Evolutionary conservation across 129 eudicot genomes (phyloP), one percentile per base, ranked within the genome.

Genomic region (Chrysanthemum seticuspe): DNA sequence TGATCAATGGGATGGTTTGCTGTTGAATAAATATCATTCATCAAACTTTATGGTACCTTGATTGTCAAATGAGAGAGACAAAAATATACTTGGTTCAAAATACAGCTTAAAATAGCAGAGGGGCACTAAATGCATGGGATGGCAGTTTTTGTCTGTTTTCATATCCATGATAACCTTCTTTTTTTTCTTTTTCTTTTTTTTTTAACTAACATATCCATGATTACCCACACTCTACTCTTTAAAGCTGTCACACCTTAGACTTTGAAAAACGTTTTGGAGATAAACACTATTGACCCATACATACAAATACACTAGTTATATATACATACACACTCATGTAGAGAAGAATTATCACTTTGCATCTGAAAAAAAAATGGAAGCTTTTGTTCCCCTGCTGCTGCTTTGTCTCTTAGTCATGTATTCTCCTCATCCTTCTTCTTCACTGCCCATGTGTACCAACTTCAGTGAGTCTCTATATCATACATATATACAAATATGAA

Each of bases 401-500:
- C 19, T 62, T 27, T 62, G 19, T 62, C 7, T 62, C 48, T 62
- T 62, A 12, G 45, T 62, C 45, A 62, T 62, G 67, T 27, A 62
- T 29, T 13, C 1, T 29, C 44, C 5, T 29, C 0, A 62, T 62
- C 67, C 47, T 62, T 62, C 67, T 62, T 7, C 47, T 62, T 62
- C 67, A 62, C 47, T 62, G 2, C 67, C 67, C 67, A 62, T 62
- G 67, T 62, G 67, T 62, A 62, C 67, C 48, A 62, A 62, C 67
- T 62, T 62, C 16, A 62, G 67, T 62, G 67, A 62, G 67, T 62
- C 67, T 29, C 45, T 61, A 10, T 25, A 19, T 36, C 16, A 61
- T 9, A 59, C 10, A 59, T 10, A 23, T 59, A 3, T 56, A 16
- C 19, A 56, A 4, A 11, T 9, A 6, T 54, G 21, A 2, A 0